These are phyloP conservation scores for Pythium monospermum DNA, from an alignment of 352 stramenopile genomes.

Conservation along the genomic window DNA sequence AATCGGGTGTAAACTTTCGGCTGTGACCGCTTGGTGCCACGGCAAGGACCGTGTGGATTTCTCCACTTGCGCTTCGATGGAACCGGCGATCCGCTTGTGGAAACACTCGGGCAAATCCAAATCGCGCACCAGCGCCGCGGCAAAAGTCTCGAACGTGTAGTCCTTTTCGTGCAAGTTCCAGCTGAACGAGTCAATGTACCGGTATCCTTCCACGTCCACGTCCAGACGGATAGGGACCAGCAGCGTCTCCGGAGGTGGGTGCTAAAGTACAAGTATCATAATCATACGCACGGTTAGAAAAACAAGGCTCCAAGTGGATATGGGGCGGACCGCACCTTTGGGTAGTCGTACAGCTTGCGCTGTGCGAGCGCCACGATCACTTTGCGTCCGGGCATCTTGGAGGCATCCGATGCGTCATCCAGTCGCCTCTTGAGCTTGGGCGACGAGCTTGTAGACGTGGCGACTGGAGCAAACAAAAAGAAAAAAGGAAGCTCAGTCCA, in stretches of 20 bases:
- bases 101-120: conserved; percentile 72
- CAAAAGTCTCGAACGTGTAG: conserved; percentile 73
- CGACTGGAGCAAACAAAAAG: conserved; percentile 37
- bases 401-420: conserved; percentile 46
- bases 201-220: conserved; percentile 72
- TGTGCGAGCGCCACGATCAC: conserved; percentile 17
- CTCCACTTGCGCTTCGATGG: conserved; percentile 65
- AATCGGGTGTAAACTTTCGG: conserved; percentile 68
- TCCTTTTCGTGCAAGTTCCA: conserved; percentile 78
- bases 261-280: conserved; percentile 21
- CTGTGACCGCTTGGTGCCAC: conserved; percentile 47
- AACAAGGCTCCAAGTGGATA: no score
- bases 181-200: conserved; percentile 79
- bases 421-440: conserved; percentile 67
- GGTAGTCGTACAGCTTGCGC: conserved; percentile 67
- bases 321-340: conserved; percentile 35
- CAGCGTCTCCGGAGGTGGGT: conserved; percentile 39
- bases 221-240: conserved; percentile 73
- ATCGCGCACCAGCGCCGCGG: conserved; percentile 59
- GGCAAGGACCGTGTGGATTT: conserved; percentile 50
- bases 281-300: no score
- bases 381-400: conserved; percentile 6
- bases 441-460: conserved; percentile 46
- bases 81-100: conserved; percentile 55
- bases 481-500: no score